Evolutionary conservation across 768 basidiomycete species (phyloP).

Genomic region (Mrakia blollopis): DNA sequence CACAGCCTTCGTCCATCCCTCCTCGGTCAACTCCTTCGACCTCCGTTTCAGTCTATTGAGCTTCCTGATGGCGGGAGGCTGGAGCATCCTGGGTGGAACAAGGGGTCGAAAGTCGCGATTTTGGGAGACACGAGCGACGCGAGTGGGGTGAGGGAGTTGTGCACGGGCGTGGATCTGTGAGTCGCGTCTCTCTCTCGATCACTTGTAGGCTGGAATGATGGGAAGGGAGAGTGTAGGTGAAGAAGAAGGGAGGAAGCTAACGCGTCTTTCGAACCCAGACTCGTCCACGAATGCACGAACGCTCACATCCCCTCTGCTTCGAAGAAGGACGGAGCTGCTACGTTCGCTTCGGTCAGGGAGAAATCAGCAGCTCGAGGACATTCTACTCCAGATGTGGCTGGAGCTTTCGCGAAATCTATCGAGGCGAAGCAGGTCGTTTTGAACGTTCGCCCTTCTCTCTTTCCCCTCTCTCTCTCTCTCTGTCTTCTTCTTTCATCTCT

Average conservation of each 20-base stretch:
- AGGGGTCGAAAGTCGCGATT: constrained; percentile 69
- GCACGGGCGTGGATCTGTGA: constrained; percentile 58
- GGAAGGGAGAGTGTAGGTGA: no score
- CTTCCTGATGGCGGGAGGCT: constrained; percentile 56
- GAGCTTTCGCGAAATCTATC: constrained; percentile 61
- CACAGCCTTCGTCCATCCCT: constrained; percentile 59
- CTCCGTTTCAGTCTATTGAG: background rate
- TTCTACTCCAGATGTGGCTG: constrained; percentile 73
- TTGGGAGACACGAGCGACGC: constrained; percentile 72
- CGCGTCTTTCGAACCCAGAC: constrained; percentile 31
- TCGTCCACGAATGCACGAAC: constrained; percentile 83
- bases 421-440: constrained; percentile 61
- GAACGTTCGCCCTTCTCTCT: constrained; percentile 52
- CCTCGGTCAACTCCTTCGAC: constrained; percentile 60
- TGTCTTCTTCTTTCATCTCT: background rate
- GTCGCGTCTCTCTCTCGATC: background rate
- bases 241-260: no score
- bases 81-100: constrained; percentile 38
- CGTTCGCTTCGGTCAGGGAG: constrained; percentile 55
- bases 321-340: constrained; percentile 26
- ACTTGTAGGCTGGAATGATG: background rate
- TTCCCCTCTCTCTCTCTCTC: background rate
- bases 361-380: constrained; percentile 66
- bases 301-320: constrained; percentile 54
- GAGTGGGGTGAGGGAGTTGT: constrained; percentile 51